A percentile compares a stretch with the other conserved stretches of the same genome.
These are phyloP conservation scores for Speleostelium caveatum DNA, from an alignment of 78 protist genomes.

Conservation along the genomic window DNA sequence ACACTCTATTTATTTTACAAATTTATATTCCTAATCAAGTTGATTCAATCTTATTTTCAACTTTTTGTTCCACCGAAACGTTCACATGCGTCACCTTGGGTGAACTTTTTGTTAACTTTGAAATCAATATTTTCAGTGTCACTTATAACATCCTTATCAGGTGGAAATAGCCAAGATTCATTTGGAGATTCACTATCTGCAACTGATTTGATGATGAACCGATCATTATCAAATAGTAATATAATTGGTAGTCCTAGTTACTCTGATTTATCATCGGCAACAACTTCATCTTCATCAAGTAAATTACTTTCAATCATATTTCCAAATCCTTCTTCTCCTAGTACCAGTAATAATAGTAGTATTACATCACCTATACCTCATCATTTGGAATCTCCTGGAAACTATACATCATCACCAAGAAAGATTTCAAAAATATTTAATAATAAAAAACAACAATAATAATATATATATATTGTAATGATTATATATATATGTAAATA, in stretches of 20 bases:
- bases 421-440: no score
- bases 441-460: no score
- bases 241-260: no score
- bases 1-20: slow-evolving; percentile 3
- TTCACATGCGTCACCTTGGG: neutral
- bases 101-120: neutral
- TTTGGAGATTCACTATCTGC: neutral
- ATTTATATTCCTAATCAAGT: neutral
- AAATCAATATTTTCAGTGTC: neutral
- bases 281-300: neutral
- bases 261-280: neutral
- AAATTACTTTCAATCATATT: neutral
- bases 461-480: no score
- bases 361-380: no score
- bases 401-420: no score
- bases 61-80: neutral
- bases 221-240: neutral
- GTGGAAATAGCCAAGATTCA: neutral
- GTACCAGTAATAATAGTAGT: neutral
- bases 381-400: no score
- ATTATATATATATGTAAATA: no score
- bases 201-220: neutral
- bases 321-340: neutral
- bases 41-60: slow-evolving; percentile 6
- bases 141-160: neutral